These are phyloP conservation scores for Penicillium arizonense DNA, from an alignment of 495 filamentous ascomycete genomes.

Conservation along the genomic window DNA sequence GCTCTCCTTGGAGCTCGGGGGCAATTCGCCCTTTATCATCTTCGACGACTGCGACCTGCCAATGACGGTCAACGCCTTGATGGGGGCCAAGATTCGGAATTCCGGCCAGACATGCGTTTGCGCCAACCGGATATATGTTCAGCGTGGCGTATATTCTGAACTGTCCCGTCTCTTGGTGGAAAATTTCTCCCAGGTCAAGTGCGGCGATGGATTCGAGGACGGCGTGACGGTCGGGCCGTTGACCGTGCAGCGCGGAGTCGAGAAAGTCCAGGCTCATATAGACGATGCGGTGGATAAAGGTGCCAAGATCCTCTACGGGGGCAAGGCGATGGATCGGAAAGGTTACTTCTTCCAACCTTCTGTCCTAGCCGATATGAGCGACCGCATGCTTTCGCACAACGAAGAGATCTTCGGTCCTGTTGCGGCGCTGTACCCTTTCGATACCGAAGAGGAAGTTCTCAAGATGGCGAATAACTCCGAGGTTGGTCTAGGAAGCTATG, in stretches of 20 bases:
- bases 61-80: too few species aligned
- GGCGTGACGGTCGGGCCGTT: constrained; percentile 72
- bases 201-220: constrained; percentile 61
- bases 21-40: too few species aligned
- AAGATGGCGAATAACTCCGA: constrained; percentile 63
- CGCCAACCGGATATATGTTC: constrained; percentile 5
- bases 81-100: neutral
- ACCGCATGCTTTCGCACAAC: constrained; percentile 62
- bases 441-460: constrained; percentile 72
- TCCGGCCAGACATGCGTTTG: constrained; percentile 9
- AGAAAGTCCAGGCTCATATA: constrained; percentile 68
- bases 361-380: constrained; percentile 67
- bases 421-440: constrained; percentile 68
- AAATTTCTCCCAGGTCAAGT: constrained; percentile 48
- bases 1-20: too few species aligned
- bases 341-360: constrained; percentile 66
- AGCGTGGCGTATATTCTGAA: neutral
- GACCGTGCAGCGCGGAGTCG: constrained; percentile 57
- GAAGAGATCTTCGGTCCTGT: constrained; percentile 83
- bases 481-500: constrained; percentile 75
- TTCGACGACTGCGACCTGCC: too few species aligned
- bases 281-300: constrained; percentile 50
- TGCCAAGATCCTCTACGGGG: neutral
- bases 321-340: constrained; percentile 39
- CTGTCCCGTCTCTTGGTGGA: neutral